Evolutionary conservation across 2,329 filamentous ascomycete genomes (phyloP).

Genomic region (Stachybotrys elegans): DNA sequence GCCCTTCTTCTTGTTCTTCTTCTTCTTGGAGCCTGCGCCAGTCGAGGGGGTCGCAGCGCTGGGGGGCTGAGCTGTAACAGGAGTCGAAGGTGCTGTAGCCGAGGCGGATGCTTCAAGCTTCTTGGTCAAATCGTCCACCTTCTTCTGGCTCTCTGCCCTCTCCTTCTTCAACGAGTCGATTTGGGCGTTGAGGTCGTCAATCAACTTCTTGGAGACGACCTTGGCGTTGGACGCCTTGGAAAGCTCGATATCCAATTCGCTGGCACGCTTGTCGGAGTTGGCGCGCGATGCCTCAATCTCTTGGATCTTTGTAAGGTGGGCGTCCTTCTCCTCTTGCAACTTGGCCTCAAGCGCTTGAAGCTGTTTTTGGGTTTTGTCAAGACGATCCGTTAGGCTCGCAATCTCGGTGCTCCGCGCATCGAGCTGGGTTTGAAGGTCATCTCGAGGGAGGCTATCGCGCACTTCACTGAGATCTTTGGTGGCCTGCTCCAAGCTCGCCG

Average conservation of each 20-base stretch:
- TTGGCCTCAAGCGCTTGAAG: constrained; percentile 38
- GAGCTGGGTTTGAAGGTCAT: constrained; percentile 45
- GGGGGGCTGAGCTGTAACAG: constrained; percentile 18
- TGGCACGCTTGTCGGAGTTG: constrained; percentile 25
- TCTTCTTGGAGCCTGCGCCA: constrained; percentile 39
- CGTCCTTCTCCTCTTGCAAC: constrained; percentile 25
- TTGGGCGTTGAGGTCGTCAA: constrained; percentile 30
- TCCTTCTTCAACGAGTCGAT: constrained; percentile 30
- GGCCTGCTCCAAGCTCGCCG: constrained; percentile 61
- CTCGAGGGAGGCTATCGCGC: constrained; percentile 34
- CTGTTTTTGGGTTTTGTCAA: constrained; percentile 37
- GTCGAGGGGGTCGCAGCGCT: constrained; percentile 15
- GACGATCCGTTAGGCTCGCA: constrained; percentile 42
- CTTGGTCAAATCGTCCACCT: constrained; percentile 35
- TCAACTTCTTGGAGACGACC: constrained; percentile 34
- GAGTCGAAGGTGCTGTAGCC: constrained; percentile 13
- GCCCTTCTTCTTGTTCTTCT: constrained; percentile 90
- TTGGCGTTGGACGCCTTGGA: constrained; percentile 33
- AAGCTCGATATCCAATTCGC: constrained; percentile 36
- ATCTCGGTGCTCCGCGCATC: constrained; percentile 44
- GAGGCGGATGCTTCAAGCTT: constrained; percentile 31
- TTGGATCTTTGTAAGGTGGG: constrained; percentile 24
- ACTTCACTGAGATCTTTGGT: constrained; percentile 56
- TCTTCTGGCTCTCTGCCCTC: constrained; percentile 23
- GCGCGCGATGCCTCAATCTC: constrained; percentile 31